Evolutionary conservation across 768 basidiomycete species (phyloP).

Genomic region (Dendrothele bispora): DNA sequence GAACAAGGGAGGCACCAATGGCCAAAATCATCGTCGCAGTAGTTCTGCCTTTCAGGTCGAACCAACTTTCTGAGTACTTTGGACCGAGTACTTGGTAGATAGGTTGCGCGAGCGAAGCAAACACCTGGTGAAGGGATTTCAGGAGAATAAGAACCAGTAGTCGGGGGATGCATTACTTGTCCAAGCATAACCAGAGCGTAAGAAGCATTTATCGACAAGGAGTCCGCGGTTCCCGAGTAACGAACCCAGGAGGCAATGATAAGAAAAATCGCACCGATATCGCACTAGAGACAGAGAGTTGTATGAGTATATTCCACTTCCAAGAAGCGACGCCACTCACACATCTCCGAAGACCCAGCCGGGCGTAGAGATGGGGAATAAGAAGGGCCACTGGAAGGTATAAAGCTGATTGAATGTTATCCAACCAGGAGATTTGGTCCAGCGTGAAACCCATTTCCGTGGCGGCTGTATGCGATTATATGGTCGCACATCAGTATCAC

Average conservation of each 20-base stretch:
- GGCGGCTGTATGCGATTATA: constrained; percentile 42
- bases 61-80: constrained; percentile 83
- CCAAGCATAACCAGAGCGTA: constrained; percentile 71
- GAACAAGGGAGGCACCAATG: constrained; percentile 37
- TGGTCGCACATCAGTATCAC: background rate
- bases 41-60: constrained; percentile 71
- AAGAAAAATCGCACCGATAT: constrained; percentile 52
- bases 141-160: background rate
- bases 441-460: constrained; percentile 67
- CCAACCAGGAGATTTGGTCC: constrained; percentile 78
- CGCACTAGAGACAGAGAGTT: constrained; percentile 48
- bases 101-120: constrained; percentile 67
- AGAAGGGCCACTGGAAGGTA: constrained; percentile 64
- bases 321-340: too few relatives aligned
- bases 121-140: constrained; percentile 40
- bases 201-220: constrained; percentile 48
- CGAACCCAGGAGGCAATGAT: constrained; percentile 75
- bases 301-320: too few relatives aligned
- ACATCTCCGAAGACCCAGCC: constrained; percentile 61
- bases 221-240: constrained; percentile 64
- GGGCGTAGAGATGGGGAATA: constrained; percentile 56
- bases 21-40: constrained; percentile 70
- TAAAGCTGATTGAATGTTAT: constrained; percentile 57
- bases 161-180: constrained; percentile 46
- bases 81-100: constrained; percentile 78